Evolutionary conservation across 345 rosid species (phyloP), one percentile per base, ranked within the genome.

Genomic region (Populus ilicifolia): DNA sequence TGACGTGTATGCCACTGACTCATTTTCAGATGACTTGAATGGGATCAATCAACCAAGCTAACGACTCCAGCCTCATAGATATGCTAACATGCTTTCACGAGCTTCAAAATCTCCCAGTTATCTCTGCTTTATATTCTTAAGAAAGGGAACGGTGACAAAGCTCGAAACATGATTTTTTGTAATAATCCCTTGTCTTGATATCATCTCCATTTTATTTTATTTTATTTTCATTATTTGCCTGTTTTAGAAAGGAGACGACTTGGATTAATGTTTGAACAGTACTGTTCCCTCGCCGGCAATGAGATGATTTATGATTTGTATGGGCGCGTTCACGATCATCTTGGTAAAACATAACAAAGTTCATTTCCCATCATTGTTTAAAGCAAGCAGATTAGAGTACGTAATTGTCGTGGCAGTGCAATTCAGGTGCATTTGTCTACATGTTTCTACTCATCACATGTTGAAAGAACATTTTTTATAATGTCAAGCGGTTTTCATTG

Each of bases 21-120:
- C 89, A 13, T 87, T 85, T 81, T 86, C 88, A 0, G 84, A 89
- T 69, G 80, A 83, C 35, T 77, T 89, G 67, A 76, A 84, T 21
- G 84, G 85, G 77, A 79, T 84, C 80, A 66, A 81, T 59, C 72
- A 38, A 21, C 79, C 74, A 66, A 83, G 83, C 84, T 83, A 80
- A 83, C 73, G 23, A 69, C 8, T 13, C 75, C 20, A 48, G 9
- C 70, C 27, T 63, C 21, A 14, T 14, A 0, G 27, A 25, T 17
- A 35, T 27, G 29, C 84, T 83, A 74, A 79, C 86, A 36, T 75
- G 69, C 38, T 77, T 79, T 59, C 50, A 21, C 39, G 44, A 38
- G 43, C 48, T 62, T 76, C 39, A 14, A 56, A 69, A 68, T 39
- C 16, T 70, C 74, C 54, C 64, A 39, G 18, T 73, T 65, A 4